Conservation (phyloP, 2,329 filamentous ascomycete species). For the Cladobotryum protrusum region DNA sequence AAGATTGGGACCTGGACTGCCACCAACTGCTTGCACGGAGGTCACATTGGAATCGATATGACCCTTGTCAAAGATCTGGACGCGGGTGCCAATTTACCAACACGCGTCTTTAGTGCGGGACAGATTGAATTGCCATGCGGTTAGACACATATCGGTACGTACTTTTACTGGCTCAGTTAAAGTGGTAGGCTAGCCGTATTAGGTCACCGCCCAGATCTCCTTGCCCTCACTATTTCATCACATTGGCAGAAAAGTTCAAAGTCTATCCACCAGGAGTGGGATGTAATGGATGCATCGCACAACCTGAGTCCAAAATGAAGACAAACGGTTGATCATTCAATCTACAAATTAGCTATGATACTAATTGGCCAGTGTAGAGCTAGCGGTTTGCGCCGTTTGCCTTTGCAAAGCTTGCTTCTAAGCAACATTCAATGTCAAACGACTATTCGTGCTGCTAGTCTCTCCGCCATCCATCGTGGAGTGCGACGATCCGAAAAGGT, state of each 20-base stretch:
- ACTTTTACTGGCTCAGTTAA: too few species aligned
- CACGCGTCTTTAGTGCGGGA: neutral
- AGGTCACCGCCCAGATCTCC: constrained; percentile 17
- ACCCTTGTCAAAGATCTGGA: neutral
- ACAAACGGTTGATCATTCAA: too few species aligned
- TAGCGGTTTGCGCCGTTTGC: constrained; percentile 16
- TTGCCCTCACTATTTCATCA: too few species aligned
- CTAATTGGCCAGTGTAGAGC: constrained; percentile 17
- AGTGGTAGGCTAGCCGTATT: too few species aligned
- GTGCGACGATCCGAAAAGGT: constrained; percentile 45
- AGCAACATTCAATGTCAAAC: constrained; percentile 6
- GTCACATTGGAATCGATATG: constrained; percentile 1
- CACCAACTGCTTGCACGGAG: neutral
- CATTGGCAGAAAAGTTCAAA: too few species aligned
- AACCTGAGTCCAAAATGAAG: too few species aligned
- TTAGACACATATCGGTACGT: too few species aligned
- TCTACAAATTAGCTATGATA: constrained; percentile 20
- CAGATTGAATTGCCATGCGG: too few species aligned
- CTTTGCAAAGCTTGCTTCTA: constrained; percentile 8
- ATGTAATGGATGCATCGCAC: too few species aligned
- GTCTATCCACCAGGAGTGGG: too few species aligned
- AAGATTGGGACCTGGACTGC: neutral
- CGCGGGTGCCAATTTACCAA: constrained; percentile 1
- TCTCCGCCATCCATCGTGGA: constrained; percentile 65
- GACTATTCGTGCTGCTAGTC: constrained; percentile 26